Evolutionary conservation across 805 yeast genomes (phyloP).

Genomic region (Suhomyces xylopsoci): DNA sequence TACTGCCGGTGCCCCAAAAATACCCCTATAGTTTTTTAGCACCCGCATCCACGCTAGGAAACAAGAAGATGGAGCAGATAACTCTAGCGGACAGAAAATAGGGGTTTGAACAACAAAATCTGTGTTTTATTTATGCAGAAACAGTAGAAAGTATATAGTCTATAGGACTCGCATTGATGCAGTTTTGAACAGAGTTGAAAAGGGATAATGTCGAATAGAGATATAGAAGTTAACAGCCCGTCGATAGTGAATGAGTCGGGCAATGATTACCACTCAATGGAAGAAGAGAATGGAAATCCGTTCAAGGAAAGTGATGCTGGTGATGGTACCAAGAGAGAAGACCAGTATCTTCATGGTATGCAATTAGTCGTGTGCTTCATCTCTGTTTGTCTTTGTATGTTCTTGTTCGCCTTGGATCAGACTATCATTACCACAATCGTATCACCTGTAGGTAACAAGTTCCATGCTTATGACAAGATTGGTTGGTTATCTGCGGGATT

Average conservation of each 20-base stretch:
- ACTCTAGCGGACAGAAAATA: too few relatives aligned
- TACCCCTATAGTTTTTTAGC: too few relatives aligned
- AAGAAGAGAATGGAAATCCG: neutral
- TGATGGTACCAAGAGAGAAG: slow-evolving; percentile 39
- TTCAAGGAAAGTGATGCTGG: slow-evolving; percentile 42
- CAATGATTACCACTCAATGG: neutral
- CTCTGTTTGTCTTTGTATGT: slow-evolving; percentile 28
- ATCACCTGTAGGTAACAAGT: slow-evolving; percentile 34
- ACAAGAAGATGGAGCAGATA: too few relatives aligned
- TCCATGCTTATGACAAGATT: slow-evolving; percentile 29
- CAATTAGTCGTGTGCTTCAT: slow-evolving; percentile 23
- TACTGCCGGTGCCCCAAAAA: too few relatives aligned
- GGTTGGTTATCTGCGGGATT: slow-evolving; percentile 41
- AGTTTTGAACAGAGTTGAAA: too few relatives aligned
- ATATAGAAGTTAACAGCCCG: neutral
- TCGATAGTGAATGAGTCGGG: neutral
- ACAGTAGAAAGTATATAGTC: too few relatives aligned
- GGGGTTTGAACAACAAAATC: too few relatives aligned
- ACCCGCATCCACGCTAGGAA: too few relatives aligned
- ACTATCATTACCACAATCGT: slow-evolving; percentile 37
- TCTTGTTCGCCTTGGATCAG: slow-evolving; percentile 38
- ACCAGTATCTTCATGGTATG: slow-evolving; percentile 32
- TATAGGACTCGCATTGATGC: too few relatives aligned
- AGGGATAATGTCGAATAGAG: too few relatives aligned
- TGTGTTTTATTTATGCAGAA: too few relatives aligned